Percentiles rank a stretch among this genome's conserved stretches.
phyloP scores from a whole-genome alignment of 371 early-diverging fungal genomes.

The Batrachochytrium dendrobatidis region DNA sequence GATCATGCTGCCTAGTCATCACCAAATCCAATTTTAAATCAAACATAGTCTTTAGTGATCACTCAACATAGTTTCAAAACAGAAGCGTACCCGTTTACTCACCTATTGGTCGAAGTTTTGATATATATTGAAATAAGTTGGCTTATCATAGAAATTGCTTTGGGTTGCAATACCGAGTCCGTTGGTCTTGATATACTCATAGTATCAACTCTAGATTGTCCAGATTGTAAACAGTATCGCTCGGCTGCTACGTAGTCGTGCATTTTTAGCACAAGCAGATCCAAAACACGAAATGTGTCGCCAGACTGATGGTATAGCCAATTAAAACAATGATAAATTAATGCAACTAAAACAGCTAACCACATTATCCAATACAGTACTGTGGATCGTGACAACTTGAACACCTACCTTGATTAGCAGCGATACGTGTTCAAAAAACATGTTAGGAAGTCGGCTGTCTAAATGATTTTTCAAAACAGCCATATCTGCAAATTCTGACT shows the following conservation, averaged over 20 bases:
- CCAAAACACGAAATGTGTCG: conserved; percentile 28
- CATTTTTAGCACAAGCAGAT: conserved; percentile 45
- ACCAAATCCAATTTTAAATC: no score
- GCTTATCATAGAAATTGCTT: neutral
- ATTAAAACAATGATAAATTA: no score
- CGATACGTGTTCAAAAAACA: neutral
- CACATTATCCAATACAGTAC: no score
- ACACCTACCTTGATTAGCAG: neutral
- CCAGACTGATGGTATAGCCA: no score
- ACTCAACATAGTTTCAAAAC: no score
- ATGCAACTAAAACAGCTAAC: no score
- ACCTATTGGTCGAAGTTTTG: neutral
- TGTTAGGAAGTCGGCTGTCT: neutral
- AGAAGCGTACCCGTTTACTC: no score
- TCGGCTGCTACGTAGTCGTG: conserved; percentile 61
- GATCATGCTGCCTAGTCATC: neutral
- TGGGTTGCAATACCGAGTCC: no score
- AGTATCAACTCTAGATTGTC: no score
- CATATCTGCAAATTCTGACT: neutral
- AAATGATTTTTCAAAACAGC: neutral
- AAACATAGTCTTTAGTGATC: no score
- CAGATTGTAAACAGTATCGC: conserved; percentile 15
- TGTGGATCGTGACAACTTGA: no score
- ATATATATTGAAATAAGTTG: neutral
- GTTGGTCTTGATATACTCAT: no score